Evolutionary conservation across 2,329 filamentous ascomycete genomes (phyloP), one percentile per base, ranked within the genome.

Genomic region (Botryotinia calthae): DNA sequence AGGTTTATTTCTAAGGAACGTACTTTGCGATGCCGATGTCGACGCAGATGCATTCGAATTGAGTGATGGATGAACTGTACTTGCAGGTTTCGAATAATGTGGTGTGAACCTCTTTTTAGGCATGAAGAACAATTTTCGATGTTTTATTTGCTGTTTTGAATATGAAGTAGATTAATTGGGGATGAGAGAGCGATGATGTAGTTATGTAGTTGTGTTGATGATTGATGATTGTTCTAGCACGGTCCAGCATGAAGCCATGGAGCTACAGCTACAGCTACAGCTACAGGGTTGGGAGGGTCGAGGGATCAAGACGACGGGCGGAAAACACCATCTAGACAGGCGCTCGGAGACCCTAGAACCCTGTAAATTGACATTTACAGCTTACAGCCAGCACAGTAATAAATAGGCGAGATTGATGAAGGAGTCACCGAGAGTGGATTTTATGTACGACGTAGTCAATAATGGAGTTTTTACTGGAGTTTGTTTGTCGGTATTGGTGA

Each of bases 71-170:
- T 87, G 85, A 44, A 84, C 85, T 77, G 87, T 86, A 74, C 86
- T 86, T 77, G 83, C 85, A 76, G 88, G 88, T 81, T 90, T 90
- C 76, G 88, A 87, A 78, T 86, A 88, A 78, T 84, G 84, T 77
- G 82, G 78, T 76, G 85, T 83, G 72, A 87, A 85, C 81, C 87
- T 85, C 85, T 90, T 90, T 84, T 90, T 90, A 82, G 89, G 87
- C 89, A 91, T 91, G 64, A 74, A 76, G 74, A 72, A 74, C 51
- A 22, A 12, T n/a, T 42, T 22, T 31, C 31, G n/a, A n/a, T 16
- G 28, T 25, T 71, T 48, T 65, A 8, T n/a, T 63, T 40, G 2
- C 12, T 34, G 6, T 46, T 62, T 51, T 31, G 4, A 18, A 46
- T 44, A 37, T 44, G 37, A 56, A 56, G 48, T 22, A 56, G 25